Evolutionary conservation across 23 red algal genomes (phyloP).

Genomic region (Cyanidiococcus yangmingshanensis): DNA sequence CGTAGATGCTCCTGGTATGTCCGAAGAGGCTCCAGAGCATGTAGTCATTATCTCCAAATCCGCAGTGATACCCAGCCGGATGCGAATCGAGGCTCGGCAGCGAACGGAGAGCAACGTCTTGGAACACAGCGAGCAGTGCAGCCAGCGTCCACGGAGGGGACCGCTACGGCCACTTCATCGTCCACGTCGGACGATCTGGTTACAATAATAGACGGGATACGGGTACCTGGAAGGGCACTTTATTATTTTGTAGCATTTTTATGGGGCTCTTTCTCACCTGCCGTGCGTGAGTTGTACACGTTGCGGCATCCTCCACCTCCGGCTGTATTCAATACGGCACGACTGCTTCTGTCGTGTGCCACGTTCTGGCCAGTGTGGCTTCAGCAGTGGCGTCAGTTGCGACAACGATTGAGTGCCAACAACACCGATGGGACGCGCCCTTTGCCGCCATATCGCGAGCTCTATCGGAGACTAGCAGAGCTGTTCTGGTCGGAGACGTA

Average conservation of each 20-base stretch:
- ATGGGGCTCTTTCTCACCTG: slow-evolving; percentile 79
- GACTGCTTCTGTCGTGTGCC: slow-evolving; percentile 50
- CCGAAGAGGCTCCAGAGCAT: too few species aligned
- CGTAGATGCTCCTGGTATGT: too few species aligned
- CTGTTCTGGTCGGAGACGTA: neutral
- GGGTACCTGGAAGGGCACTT: slow-evolving; percentile 26
- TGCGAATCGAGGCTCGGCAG: too few species aligned
- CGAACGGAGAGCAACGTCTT: too few species aligned
- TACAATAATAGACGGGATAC: neutral
- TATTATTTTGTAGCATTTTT: slow-evolving; percentile 52
- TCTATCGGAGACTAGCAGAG: neutral
- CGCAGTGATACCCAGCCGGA: too few species aligned
- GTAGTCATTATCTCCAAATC: too few species aligned
- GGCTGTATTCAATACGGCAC: slow-evolving; percentile 87
- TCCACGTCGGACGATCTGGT: too few species aligned
- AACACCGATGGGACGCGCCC: neutral
- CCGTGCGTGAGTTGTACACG: slow-evolving; percentile 64
- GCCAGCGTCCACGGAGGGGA: too few species aligned
- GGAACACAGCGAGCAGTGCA: too few species aligned
- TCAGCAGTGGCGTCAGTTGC: neutral
- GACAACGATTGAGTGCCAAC: neutral
- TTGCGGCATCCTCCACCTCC: slow-evolving; percentile 50
- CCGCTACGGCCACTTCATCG: too few species aligned
- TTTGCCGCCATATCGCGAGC: neutral
- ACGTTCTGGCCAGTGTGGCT: slow-evolving; percentile 39